Evolutionary conservation across 139 green algal genomes (phyloP), one percentile per base, ranked within the genome.

Genomic region (Ulvella scutata): DNA sequence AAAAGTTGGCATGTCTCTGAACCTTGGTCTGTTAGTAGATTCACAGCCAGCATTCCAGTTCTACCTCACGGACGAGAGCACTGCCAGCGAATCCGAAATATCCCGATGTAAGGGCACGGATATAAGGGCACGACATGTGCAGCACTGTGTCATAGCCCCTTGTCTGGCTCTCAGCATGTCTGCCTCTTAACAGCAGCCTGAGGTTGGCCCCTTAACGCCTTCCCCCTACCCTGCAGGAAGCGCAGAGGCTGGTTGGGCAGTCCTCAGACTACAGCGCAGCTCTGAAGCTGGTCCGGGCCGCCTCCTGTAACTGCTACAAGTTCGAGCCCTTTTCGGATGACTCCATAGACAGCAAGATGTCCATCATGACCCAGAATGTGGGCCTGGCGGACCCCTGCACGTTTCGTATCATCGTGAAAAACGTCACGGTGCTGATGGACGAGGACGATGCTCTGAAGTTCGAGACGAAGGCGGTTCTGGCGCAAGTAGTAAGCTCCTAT

Each of bases 261-360:
- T 38, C 4, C n/a, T 23, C 43, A 21, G 73, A 40, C 9, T 31
- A 72, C 7, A 37, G n/a, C 33, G 23, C 43, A 29, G 77, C 39
- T 3, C 51, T 78, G 38, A 43, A 75, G 77, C 59, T 75, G 7
- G 77, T 81, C 4, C 59, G 77, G 4, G 13, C 73, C 2, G 77
- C 77, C 36, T 78, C 72, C 4, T 67, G 77, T n/a, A 81, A 81
- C 72, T 81, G 77, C 59, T 81, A 78, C 59, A 51, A 59, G 39
- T 81, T 78, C 60, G 77, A 81, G 39, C 38, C 73, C 20, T 33
- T 78, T n/a, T 28, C 26, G 23, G 36, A 39, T 13, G 73, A 81
- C 73, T 76, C 51, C 10, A 61, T 81, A 38, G 77, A 81, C 38
- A 78, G 73, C 37, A 78, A 61, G 59, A 73, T 74, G 1, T 72